Evolutionary conservation across 805 yeast species (phyloP), one percentile per base, ranked within the genome.

Genomic region (Lachancea waltii): DNA sequence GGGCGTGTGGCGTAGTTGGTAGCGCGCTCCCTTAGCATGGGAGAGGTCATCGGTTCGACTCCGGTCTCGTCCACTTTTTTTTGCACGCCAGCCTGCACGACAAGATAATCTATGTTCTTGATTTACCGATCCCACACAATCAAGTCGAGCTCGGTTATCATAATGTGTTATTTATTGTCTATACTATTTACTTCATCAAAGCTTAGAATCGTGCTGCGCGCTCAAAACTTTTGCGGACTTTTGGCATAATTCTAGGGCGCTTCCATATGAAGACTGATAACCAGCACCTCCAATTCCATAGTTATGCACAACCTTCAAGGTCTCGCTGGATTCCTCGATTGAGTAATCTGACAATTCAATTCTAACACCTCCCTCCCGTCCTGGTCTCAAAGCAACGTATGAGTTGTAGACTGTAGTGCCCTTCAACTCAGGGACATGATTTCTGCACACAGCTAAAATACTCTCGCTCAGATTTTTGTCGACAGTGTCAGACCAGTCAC

Each of bases 1-100:
- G 79, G 79, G 81, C 79, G 77, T 73, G 77, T 75, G 81, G 80
- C 81, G 80, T 71, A 75, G 80, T 75, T 74, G 80, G 81, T 75
- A 75, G 80, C 80, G 81, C 80, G 81, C 70, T 72, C 75, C 73
- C 80, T 73, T 74, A 72, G 79, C 79, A 74, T 73, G 79, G 72
- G 75, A 72, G 70, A 74, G 79, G 81, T 74, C 80, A 72, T 75
- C 75, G 80, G 81, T 75, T 75, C 81, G 75, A 75, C 69, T 75
- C 79, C 80, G 73, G 76, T 71, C 77, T 73, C 77, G 79, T 74
- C 79, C 79, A 73, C 43, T 58, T 46, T 42, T 58, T 62, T 63
- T 58, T 11, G 17, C 15, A 9, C 8, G 8, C 17, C 7, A 8
- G 9, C n/a, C 7, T 26, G n/a, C n/a, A 7, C n/a, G 14, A 7